Percentiles rank a stretch among this genome's conserved stretches.
Conservation (phyloP, 2,329 filamentous ascomycete species). For the Claviceps capensis region DNA sequence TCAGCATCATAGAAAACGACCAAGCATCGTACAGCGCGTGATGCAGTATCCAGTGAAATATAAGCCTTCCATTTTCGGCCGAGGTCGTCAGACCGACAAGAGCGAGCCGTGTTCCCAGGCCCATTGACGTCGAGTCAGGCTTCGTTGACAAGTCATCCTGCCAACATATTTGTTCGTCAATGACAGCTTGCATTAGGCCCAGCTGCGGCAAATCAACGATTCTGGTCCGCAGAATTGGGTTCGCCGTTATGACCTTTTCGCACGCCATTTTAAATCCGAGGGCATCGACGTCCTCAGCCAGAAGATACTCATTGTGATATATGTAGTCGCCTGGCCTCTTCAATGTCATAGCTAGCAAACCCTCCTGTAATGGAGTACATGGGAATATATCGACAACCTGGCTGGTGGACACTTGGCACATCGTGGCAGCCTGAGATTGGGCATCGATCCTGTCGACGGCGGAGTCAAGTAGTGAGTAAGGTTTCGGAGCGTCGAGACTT, state of each 20-base stretch:
- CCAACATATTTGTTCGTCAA: constrained; percentile 18
- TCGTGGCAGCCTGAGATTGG: neutral
- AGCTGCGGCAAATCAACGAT: constrained; percentile 27
- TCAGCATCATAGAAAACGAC: constrained; percentile 29
- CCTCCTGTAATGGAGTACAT: constrained; percentile 25
- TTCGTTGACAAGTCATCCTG: constrained; percentile 9
- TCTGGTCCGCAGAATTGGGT: constrained; percentile 28
- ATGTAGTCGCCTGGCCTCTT: constrained; percentile 22
- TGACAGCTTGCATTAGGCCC: constrained; percentile 30
- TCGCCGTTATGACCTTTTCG: constrained; percentile 1
- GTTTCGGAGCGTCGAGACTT: neutral
- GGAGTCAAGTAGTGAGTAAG: neutral
- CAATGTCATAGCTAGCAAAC: constrained; percentile 21
- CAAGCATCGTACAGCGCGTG: constrained; percentile 37
- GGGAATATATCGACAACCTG: constrained; percentile 10
- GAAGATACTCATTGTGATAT: constrained; percentile 7
- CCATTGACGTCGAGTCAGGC: constrained; percentile 12
- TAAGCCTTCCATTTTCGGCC: constrained; percentile 20
- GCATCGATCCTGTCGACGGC: neutral
- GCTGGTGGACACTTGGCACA: neutral
- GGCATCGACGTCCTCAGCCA: constrained; percentile 4
- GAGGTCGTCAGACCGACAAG: constrained; percentile 19
- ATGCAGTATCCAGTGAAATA: constrained; percentile 25
- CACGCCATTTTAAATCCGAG: constrained; percentile 6
- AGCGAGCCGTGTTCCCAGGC: constrained; percentile 27